Percentiles rank a stretch among this genome's conserved stretches.
These are phyloP conservation scores for Penicillium canariense DNA, from an alignment of 495 filamentous ascomycete genomes.

Conservation along the genomic window DNA sequence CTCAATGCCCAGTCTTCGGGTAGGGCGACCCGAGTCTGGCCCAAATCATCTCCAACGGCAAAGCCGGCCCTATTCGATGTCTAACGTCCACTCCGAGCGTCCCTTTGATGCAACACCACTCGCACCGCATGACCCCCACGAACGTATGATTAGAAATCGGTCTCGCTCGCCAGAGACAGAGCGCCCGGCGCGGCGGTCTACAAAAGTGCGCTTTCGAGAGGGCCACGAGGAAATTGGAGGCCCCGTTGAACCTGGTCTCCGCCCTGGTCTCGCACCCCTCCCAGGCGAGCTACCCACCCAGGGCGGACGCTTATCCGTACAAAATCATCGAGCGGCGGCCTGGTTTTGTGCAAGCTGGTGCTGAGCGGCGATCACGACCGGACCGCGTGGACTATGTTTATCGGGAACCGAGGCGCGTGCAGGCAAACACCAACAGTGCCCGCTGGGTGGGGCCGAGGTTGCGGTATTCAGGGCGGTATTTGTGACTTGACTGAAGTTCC, in stretches of 20 bases:
- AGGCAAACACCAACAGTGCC: too few species aligned
- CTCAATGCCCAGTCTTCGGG: too few species aligned
- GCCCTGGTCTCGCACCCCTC: not conserved
- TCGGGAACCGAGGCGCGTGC: not conserved
- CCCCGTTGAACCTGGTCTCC: not conserved
- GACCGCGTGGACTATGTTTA: not conserved
- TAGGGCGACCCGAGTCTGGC: too few species aligned
- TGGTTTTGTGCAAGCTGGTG: not conserved
- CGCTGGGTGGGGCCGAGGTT: not conserved
- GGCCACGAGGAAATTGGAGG: not conserved
- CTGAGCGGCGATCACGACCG: not conserved
- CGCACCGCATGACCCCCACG: not conserved
- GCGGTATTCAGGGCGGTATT: not conserved
- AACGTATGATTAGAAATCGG: not conserved
- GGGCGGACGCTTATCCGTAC: too few species aligned
- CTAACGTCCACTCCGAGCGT: not conserved
- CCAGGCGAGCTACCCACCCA: not conserved
- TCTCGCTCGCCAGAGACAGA: not conserved
- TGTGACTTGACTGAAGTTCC: too few species aligned
- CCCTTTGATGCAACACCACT: not conserved
- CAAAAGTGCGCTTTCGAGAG: not conserved
- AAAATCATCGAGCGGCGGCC: not conserved
- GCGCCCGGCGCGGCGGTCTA: not conserved
- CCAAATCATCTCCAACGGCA: not conserved
- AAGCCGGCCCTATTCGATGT: not conserved